Evolutionary conservation across 1,284 basidiomycete species (phyloP).

Genomic region (Schizophyllum amplum): DNA sequence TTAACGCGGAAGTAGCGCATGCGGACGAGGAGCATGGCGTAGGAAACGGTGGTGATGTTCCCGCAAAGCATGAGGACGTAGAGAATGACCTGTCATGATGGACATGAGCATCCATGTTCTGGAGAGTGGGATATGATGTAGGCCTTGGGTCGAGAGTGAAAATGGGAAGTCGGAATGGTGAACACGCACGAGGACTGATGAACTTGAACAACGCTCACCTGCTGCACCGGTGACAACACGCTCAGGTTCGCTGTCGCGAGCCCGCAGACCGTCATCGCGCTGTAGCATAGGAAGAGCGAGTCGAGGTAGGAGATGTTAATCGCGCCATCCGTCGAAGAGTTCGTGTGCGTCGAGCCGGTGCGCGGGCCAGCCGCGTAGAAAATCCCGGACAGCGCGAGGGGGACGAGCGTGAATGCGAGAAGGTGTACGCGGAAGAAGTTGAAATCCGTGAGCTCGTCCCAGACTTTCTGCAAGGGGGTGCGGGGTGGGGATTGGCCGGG

Average conservation of each 20-base stretch:
- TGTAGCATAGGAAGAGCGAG: conserved; percentile 54
- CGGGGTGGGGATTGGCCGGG: too few relatives aligned
- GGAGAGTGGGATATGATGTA: too few relatives aligned
- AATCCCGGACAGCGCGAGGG: conserved; percentile 46
- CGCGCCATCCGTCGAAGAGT: conserved; percentile 27
- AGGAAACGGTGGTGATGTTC: conserved; percentile 36
- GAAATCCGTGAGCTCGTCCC: neutral
- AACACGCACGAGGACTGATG: too few relatives aligned
- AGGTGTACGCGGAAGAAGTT: conserved; percentile 48
- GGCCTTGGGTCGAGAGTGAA: too few relatives aligned
- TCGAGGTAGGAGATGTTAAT: conserved; percentile 40
- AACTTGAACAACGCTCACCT: neutral
- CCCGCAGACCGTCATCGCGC: conserved; percentile 55
- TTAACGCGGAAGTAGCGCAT: conserved; percentile 41
- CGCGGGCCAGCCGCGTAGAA: conserved; percentile 42
- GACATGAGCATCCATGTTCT: too few relatives aligned
- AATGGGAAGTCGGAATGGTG: too few relatives aligned
- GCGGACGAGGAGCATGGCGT: conserved; percentile 49
- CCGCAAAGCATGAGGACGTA: conserved; percentile 42
- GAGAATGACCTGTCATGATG: conserved; percentile 52
- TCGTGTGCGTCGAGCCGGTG: neutral
- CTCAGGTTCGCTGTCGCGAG: conserved; percentile 45
- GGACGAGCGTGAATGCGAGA: conserved; percentile 46
- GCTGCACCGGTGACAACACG: conserved; percentile 28
- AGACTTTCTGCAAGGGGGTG: too few relatives aligned